Evolutionary conservation across 768 basidiomycete genomes (phyloP).

Genomic region (Amanita polypyramis): DNA sequence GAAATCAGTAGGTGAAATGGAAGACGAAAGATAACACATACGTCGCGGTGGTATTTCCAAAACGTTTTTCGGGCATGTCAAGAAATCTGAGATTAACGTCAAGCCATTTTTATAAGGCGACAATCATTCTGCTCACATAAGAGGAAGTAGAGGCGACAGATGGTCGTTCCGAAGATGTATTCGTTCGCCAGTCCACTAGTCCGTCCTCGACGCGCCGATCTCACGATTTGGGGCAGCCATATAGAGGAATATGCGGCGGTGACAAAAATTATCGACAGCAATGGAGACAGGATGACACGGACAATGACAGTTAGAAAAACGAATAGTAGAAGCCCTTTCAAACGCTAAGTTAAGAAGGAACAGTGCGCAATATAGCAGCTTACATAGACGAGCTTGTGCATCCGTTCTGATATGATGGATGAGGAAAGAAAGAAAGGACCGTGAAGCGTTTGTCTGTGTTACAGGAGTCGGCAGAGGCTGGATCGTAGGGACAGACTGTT

Average conservation of each 20-base stretch:
- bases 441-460: constrained; percentile 16
- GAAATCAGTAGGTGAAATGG: neutral
- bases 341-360: neutral
- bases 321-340: constrained; percentile 54
- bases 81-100: constrained; percentile 47
- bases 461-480: constrained; percentile 13
- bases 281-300: constrained; percentile 60
- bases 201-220: constrained; percentile 63
- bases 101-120: neutral
- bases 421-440: constrained; percentile 39
- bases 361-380: constrained; percentile 14
- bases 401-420: constrained; percentile 54
- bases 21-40: constrained; percentile 22
- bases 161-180: constrained; percentile 71
- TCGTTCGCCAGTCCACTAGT: constrained; percentile 55
- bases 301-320: constrained; percentile 64
- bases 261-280: constrained; percentile 56
- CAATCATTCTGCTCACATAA: constrained; percentile 47
- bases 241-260: constrained; percentile 63
- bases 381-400: constrained; percentile 65
- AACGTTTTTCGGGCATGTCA: constrained; percentile 78
- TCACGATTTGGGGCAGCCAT: constrained; percentile 80
- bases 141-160: constrained; percentile 58
- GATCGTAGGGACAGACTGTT: constrained; percentile 13
- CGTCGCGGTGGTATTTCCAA: constrained; percentile 69